phyloP scores from a whole-genome alignment of 257 asterid genomes.

The Leptodermis oblonga region DNA sequence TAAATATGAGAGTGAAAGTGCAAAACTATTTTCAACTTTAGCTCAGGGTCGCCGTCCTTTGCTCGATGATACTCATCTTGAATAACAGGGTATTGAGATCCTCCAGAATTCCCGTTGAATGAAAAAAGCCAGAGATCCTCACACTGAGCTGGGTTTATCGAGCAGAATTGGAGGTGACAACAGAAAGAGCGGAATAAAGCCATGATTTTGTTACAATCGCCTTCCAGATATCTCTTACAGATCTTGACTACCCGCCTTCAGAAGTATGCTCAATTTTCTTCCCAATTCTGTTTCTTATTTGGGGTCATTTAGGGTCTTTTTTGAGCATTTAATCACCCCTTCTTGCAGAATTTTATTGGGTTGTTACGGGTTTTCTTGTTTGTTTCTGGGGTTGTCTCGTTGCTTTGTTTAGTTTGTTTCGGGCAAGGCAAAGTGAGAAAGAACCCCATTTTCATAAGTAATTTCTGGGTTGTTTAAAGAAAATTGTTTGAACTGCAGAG shows the following conservation, averaged over 20 bases:
- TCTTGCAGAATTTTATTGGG: not conserved
- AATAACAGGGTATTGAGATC: not conserved
- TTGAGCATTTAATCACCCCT: not conserved
- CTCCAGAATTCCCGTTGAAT: constrained; percentile 1
- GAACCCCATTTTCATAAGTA: not conserved
- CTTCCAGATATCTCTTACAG: constrained; percentile 84
- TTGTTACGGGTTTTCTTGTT: not conserved
- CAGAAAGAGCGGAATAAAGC: not conserved
- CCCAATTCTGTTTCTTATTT: constrained; percentile 1
- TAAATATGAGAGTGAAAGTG: no score
- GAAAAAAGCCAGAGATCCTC: not conserved
- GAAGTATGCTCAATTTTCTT: constrained; percentile 40
- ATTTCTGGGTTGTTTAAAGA: not conserved
- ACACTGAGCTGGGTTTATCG: not conserved
- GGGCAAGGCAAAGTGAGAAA: not conserved
- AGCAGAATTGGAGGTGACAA: constrained; percentile 3
- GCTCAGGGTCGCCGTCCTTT: not conserved
- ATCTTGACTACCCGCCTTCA: constrained; percentile 75
- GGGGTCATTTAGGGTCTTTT: not conserved
- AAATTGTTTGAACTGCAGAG: not conserved
- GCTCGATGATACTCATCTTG: not conserved
- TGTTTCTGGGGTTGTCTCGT: not conserved
- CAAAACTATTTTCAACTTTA: not conserved
- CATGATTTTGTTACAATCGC: constrained; percentile 86
- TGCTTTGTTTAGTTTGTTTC: not conserved